A percentile compares a stretch with the other conserved stretches of the same genome.
These are phyloP conservation scores for Eucalyptus regnans DNA, from an alignment of 345 rosid genomes.

Conservation along the genomic window DNA sequence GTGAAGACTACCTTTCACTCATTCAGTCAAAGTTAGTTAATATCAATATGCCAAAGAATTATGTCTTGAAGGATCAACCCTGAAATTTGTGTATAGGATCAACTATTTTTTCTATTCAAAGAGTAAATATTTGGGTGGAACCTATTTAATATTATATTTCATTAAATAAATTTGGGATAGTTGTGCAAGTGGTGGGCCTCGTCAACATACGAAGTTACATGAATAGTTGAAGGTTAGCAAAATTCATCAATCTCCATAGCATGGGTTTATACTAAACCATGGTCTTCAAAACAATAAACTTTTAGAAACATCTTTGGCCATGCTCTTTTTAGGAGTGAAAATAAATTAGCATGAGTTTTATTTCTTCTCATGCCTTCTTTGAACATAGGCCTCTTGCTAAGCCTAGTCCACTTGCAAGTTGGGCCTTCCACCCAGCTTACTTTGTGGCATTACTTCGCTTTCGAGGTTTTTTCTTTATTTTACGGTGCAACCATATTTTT, in stretches of 20 bases:
- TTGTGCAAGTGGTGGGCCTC: fast-evolving
- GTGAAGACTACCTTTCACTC: too few relatives aligned
- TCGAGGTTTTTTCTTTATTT: neutral
- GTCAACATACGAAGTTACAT: neutral
- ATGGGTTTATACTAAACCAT: neutral
- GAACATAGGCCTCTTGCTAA: neutral
- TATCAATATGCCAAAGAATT: too few relatives aligned
- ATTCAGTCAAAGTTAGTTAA: too few relatives aligned
- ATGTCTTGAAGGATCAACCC: too few relatives aligned
- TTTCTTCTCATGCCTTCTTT: neutral
- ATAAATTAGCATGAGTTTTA: neutral
- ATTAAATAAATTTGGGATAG: neutral
- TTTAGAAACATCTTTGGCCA: neutral
- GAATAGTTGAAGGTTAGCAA: neutral
- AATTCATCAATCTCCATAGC: neutral
- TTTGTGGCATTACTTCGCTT: fast-evolving
- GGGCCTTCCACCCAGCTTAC: neutral
- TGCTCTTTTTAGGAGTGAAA: neutral
- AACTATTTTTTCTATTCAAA: neutral
- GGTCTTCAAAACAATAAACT: neutral
- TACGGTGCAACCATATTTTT: fast-evolving
- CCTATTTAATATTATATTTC: neutral
- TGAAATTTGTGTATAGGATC: neutral
- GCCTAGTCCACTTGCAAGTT: neutral
- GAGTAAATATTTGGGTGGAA: neutral